phyloP scores from a whole-genome alignment of 352 stramenopile genomes.

The Vaucheria bursata region DNA sequence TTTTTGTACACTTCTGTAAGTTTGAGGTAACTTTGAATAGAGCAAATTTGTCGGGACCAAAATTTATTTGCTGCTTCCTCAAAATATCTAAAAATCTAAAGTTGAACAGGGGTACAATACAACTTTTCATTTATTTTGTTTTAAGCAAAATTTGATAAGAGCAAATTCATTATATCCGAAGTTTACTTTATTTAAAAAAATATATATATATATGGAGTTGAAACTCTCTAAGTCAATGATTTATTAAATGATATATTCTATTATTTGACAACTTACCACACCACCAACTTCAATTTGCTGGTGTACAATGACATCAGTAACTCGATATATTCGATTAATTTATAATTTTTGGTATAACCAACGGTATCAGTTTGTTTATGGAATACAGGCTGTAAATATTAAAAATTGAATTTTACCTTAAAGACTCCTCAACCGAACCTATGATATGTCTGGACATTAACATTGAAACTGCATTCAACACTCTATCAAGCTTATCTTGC shows the following conservation, averaged over 20 bases:
- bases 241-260: too few relatives aligned
- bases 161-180: neutral
- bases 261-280: too few relatives aligned
- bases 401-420: conserved; percentile 57
- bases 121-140: neutral
- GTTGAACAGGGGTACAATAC: neutral
- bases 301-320: conserved; percentile 56
- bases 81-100: too few relatives aligned
- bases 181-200: conserved; percentile 18
- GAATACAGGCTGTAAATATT: conserved; percentile 30
- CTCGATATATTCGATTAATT: too few relatives aligned
- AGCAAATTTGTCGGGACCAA: too few relatives aligned
- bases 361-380: conserved; percentile 52
- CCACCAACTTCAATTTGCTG: too few relatives aligned
- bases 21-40: too few relatives aligned
- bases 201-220: too few relatives aligned
- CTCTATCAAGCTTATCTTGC: conserved; percentile 40
- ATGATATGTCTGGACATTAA: conserved; percentile 76
- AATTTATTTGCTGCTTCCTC: too few relatives aligned
- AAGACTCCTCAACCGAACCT: conserved; percentile 67
- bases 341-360: too few relatives aligned
- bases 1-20: too few relatives aligned
- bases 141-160: neutral
- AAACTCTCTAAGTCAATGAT: too few relatives aligned
- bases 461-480: conserved; percentile 65